These are phyloP conservation scores for Rubroboletus pulcherrimus DNA, from an alignment of 768 basidiomycete genomes.

Conservation along the genomic window DNA sequence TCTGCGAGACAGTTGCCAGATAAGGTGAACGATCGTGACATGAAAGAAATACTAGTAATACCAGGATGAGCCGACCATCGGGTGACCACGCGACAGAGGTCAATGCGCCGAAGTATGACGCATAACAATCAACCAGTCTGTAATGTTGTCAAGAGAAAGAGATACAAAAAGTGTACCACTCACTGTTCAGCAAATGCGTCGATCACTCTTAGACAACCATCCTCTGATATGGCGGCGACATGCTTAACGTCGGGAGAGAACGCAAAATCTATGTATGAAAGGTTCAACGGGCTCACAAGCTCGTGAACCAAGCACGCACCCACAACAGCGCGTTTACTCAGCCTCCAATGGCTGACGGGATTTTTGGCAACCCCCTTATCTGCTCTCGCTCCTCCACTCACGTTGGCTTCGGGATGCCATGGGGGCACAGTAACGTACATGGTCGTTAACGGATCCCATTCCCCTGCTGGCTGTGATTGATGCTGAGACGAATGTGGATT, in stretches of 20 bases:
- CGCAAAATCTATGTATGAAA: constrained; percentile 61
- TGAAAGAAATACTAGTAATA: constrained; percentile 24
- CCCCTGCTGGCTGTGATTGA: constrained; percentile 31
- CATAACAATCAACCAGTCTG: constrained; percentile 90
- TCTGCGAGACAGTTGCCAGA: constrained; percentile 41
- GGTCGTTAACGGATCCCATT: constrained; percentile 75
- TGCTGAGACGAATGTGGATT: constrained; percentile 25
- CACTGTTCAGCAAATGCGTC: constrained; percentile 86
- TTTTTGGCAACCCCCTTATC: constrained; percentile 77
- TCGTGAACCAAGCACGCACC: constrained; percentile 43
- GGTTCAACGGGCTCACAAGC: neutral
- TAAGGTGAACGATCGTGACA: neutral
- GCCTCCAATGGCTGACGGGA: constrained; percentile 87
- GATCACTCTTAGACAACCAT: constrained; percentile 86
- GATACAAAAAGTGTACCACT: constrained; percentile 22
- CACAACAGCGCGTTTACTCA: constrained; percentile 67
- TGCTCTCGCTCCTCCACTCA: constrained; percentile 32
- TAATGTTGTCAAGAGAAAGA: neutral
- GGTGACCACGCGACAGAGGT: constrained; percentile 94
- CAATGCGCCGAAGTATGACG: constrained; percentile 91
- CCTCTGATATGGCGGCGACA: constrained; percentile 88
- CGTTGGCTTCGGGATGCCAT: constrained; percentile 65
- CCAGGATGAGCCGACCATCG: constrained; percentile 89
- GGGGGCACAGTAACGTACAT: constrained; percentile 81
- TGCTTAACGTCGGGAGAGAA: constrained; percentile 93